Base-by-base conservation (phyloP, 1,284 basidiomycete species). In the Xanthoconium separans region DNA sequence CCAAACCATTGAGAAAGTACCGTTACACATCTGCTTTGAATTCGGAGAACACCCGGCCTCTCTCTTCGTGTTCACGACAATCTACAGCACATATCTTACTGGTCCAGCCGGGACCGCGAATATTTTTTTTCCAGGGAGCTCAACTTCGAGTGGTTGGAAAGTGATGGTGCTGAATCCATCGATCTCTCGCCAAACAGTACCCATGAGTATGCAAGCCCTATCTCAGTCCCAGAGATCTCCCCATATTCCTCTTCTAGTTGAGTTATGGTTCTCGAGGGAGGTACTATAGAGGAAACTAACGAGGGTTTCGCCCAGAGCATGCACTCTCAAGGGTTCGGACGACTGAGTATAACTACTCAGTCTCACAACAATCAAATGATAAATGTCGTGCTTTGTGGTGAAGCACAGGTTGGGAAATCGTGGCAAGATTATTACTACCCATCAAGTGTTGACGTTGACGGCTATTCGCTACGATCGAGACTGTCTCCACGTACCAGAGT, bases 51-150 rank as follows among this genome's bases (percentile, higher is more conserved):
- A 43, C 15, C 39, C 50, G 13, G 6, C 6, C n/a, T n/a, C 48
- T 42, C 16, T 49, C 51, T 40, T 45, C 24, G n/a, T 31, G 20
- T 41, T n/a, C 4, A 8, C 15, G 8, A 20, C 44, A 22, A 30
- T 18, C 18, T 41, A 11, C 58, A 95, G 93, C 81, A 92, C 37
- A 83, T 99, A 22, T 0, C 74, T 99, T 9, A 91, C 91, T 2
- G 96, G 97, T 2, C 93, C 93, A 0, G 88, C 95, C 9, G 97
- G 96, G 1, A 84, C 87, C 0, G 96, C 85, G 0, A 99, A 99
- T 75, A 96, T 11, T 80, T 95, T 0, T 73, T 99, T 8, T 79
- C 92, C 0, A 71, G 76, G 22, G 89, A 96, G 62, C 73, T 97
- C 56, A 83, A 80, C 3, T 83, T 92, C 47, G 89, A 95, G 41